phyloP scores from a whole-genome alignment of 2,329 filamentous ascomycete species.

The Hirsutella rhossiliensis region DNA sequence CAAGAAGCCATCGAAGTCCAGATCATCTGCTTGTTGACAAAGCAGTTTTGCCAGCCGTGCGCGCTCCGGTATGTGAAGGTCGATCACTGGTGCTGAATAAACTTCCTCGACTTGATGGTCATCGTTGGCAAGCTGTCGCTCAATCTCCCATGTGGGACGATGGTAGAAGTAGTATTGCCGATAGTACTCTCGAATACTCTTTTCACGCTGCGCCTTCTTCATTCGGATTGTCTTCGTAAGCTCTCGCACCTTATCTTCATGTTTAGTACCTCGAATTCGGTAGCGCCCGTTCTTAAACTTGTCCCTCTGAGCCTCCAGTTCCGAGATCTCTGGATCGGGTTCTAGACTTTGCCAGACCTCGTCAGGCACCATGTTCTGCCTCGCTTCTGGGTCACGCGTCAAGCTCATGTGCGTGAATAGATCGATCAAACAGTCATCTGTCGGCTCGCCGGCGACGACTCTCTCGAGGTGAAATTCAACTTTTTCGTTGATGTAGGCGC shows the following conservation, averaged over 20 bases:
- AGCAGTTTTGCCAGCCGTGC: not conserved
- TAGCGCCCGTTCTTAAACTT: conserved; percentile 11
- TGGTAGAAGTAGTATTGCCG: conserved; percentile 13
- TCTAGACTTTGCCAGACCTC: conserved; percentile 10
- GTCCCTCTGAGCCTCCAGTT: conserved; percentile 7
- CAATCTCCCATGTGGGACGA: conserved; percentile 12
- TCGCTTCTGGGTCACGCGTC: conserved; percentile 11
- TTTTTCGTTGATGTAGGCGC: not conserved
- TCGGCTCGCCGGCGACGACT: not conserved
- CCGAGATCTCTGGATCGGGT: conserved; percentile 12
- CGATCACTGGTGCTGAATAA: not conserved
- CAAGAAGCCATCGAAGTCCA: not conserved
- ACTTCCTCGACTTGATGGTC: conserved; percentile 44
- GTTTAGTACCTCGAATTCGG: conserved; percentile 7
- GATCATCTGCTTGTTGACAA: not conserved
- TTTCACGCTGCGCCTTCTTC: conserved; percentile 7
- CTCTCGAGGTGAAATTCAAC: not conserved
- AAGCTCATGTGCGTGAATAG: conserved; percentile 7
- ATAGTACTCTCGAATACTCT: conserved; percentile 8
- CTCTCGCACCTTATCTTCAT: conserved; percentile 11
- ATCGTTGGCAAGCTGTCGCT: conserved; percentile 4
- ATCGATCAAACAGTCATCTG: not conserved
- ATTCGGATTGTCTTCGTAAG: conserved; percentile 9
- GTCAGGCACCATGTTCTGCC: conserved; percentile 13
- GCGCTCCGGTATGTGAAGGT: not conserved